A percentile compares a stretch with the other conserved stretches of the same genome.
phyloP scores from a whole-genome alignment of 768 basidiomycete genomes.

The Pleurotus salmoneostramineus region DNA sequence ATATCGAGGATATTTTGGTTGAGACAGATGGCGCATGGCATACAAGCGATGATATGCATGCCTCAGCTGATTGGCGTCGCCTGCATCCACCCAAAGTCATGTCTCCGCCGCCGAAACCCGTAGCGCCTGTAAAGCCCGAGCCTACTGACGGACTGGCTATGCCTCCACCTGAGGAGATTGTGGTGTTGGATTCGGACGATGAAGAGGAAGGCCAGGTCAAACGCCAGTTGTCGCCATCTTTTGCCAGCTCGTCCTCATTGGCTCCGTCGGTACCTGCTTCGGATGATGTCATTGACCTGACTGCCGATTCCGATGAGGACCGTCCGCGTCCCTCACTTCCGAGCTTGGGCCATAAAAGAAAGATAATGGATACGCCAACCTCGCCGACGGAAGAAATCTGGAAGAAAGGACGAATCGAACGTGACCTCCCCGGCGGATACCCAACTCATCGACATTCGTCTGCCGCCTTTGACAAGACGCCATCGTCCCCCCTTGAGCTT shows the following conservation, averaged over 20 bases:
- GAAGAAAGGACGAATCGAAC: conserved; percentile 58
- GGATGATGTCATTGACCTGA: conserved; percentile 77
- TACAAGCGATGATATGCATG: conserved; percentile 82
- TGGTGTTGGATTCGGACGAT: conserved; percentile 73
- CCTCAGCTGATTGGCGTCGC: conserved; percentile 67
- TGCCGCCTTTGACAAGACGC: too few species aligned
- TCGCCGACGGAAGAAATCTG: conserved; percentile 66
- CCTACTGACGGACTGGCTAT: conserved; percentile 29
- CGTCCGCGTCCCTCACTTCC: conserved; percentile 26
- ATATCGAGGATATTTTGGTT: conserved; percentile 87
- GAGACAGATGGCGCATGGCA: conserved; percentile 98
- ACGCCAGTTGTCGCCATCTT: conserved; percentile 68
- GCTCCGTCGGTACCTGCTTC: conserved; percentile 24
- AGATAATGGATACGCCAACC: conserved; percentile 41
- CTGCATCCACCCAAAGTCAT: conserved; percentile 35
- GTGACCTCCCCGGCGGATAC: conserved; percentile 3
- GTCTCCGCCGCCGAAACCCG: conserved; percentile 31
- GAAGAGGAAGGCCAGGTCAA: conserved; percentile 77
- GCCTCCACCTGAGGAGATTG: conserved; percentile 36
- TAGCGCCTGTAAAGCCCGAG: conserved; percentile 38
- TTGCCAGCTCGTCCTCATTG: conserved; percentile 41
- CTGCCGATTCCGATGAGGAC: conserved; percentile 73
- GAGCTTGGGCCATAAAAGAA: conserved; percentile 45
- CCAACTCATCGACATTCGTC: too few species aligned
- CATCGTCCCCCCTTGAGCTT: too few species aligned